phyloP scores from a whole-genome alignment of 2,329 filamentous ascomycete species.

The Zasmidium cellare region DNA sequence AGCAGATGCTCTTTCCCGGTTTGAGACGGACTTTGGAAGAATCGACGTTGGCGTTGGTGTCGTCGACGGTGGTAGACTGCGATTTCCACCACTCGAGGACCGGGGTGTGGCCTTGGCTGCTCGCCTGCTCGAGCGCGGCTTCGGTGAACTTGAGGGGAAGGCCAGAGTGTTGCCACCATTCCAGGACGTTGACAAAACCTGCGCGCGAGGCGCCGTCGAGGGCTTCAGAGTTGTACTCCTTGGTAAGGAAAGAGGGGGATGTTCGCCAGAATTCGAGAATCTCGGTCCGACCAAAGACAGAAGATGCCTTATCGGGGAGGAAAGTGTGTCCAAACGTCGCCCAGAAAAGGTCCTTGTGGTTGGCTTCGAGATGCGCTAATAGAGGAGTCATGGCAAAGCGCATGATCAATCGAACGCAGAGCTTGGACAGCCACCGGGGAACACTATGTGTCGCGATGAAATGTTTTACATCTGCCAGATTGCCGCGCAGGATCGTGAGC shows the following conservation, averaged over 20 bases:
- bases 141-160: conserved; percentile 84
- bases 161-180: conserved; percentile 87
- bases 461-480: conserved; percentile 69
- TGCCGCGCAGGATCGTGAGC: conserved; percentile 76
- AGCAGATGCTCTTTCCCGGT: conserved; percentile 79
- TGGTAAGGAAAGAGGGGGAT: conserved; percentile 77
- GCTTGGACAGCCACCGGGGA: conserved; percentile 72
- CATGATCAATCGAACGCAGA: conserved; percentile 86
- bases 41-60: conserved; percentile 28
- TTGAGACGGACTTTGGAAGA: conserved; percentile 60
- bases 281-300: conserved; percentile 78
- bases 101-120: conserved; percentile 76
- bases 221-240: conserved; percentile 82
- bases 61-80: conserved; percentile 40
- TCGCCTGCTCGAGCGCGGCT: conserved; percentile 82
- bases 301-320: conserved; percentile 83
- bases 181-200: conserved; percentile 79
- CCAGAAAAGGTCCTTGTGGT: conserved; percentile 76
- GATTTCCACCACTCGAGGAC: conserved; percentile 93
- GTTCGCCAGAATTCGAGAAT: conserved; percentile 91
- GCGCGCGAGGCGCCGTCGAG: conserved; percentile 84
- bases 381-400: conserved; percentile 83
- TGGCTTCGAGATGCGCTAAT: conserved; percentile 68
- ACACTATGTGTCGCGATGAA: conserved; percentile 68
- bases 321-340: conserved; percentile 79